Evolutionary conservation across 2,329 filamentous ascomycete species (phyloP).

Genomic region (Ilyonectria sp.): DNA sequence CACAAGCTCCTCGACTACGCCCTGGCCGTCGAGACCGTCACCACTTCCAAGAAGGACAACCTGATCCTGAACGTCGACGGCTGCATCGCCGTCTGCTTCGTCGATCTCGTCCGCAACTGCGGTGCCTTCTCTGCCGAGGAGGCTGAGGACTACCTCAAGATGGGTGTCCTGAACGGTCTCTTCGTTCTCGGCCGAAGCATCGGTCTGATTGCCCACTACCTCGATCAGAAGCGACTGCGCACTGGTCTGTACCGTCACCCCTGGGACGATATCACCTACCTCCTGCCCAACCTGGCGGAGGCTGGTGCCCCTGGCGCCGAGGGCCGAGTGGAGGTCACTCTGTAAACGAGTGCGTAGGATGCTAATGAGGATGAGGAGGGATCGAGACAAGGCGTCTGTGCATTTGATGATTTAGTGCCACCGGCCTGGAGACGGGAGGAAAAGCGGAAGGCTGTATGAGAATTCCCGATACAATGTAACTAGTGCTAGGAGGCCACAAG

Average conservation of each 20-base stretch:
- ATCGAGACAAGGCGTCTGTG: constrained; percentile 50
- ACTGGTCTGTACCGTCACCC: constrained; percentile 99
- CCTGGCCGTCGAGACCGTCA: constrained; percentile 96
- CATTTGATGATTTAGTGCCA: constrained; percentile 53
- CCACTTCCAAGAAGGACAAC: constrained; percentile 99
- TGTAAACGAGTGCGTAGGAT: constrained; percentile 63
- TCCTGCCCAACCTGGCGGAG: constrained; percentile 85
- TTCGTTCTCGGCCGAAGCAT: constrained; percentile 98
- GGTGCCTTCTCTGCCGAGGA: constrained; percentile 97
- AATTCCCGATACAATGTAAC: constrained; percentile 55
- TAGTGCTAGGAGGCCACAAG: constrained; percentile 53
- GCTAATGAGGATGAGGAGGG: constrained; percentile 46
- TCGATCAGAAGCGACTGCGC: constrained; percentile 99
- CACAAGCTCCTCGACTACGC: constrained; percentile 99
- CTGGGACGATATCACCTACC: constrained; percentile 98
- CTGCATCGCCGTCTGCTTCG: constrained; percentile 98
- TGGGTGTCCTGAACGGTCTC: constrained; percentile 99
- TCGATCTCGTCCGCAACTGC: constrained; percentile 97
- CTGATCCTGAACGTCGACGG: constrained; percentile 99
- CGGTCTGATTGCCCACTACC: constrained; percentile 99
- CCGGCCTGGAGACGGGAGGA: constrained; percentile 46
- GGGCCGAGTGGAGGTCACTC: constrained; percentile 90
- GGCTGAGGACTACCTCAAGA: constrained; percentile 98
- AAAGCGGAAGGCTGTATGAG: constrained; percentile 55
- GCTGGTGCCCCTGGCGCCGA: constrained; percentile 81